phyloP scores from a whole-genome alignment of 2,329 filamentous ascomycete genomes.

The Trichophyton benhamiae region DNA sequence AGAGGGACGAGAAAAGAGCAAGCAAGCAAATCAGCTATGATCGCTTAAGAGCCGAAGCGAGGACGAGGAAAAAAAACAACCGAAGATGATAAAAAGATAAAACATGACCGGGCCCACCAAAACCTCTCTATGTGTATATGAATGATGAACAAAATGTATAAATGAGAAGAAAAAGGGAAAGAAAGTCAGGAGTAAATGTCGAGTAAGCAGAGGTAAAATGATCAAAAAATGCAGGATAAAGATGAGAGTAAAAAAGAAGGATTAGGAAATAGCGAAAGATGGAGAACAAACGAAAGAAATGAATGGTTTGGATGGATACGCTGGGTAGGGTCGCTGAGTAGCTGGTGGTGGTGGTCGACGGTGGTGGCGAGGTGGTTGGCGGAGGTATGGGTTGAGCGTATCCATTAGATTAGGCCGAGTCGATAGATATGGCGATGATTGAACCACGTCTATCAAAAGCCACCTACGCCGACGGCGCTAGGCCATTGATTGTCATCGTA shows the following conservation, averaged over 20 bases:
- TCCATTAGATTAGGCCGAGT: constrained; percentile 21
- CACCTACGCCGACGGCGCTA: constrained; percentile 66
- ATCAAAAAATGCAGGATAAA: constrained; percentile 1
- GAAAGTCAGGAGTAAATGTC: neutral
- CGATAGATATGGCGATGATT: constrained; percentile 24
- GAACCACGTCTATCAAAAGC: constrained; percentile 46
- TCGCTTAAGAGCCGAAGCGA: neutral
- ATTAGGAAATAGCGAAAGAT: neutral
- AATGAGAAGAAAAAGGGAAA: neutral
- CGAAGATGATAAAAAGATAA: neutral
- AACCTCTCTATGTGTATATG: neutral
- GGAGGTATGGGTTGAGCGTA: neutral
- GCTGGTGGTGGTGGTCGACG: neutral
- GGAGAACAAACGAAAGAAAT: constrained; percentile 8
- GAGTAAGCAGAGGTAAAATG: neutral
- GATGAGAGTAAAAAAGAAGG: neutral
- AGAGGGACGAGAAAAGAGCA: neutral
- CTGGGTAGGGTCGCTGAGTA: neutral
- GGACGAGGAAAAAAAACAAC: neutral
- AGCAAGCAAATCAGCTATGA: constrained; percentile 2
- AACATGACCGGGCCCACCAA: constrained; percentile 1
- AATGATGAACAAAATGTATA: neutral
- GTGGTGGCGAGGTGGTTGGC: constrained; percentile 13
- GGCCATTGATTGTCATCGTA: constrained; percentile 93
- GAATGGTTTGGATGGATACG: constrained; percentile 9